phyloP scores from a whole-genome alignment of 1,284 basidiomycete species.

The Papiliotrema flavescens region DNA sequence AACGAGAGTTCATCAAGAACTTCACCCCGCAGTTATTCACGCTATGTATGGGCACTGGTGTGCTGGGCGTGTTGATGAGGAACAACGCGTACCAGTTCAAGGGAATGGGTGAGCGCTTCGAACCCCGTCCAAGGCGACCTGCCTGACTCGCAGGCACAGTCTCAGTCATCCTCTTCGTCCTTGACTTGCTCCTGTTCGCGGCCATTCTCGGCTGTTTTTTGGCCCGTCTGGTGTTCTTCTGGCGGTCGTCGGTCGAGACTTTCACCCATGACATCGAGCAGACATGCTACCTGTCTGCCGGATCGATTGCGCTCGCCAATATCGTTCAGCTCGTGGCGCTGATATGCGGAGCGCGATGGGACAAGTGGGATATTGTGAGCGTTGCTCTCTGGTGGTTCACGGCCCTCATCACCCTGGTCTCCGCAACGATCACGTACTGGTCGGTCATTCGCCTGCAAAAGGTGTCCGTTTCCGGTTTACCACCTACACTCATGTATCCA shows the following conservation, averaged over 20 bases:
- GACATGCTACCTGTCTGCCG: slow-evolving; percentile 16
- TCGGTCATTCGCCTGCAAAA: slow-evolving; percentile 17
- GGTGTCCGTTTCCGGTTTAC: slow-evolving; percentile 12
- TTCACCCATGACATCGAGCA: slow-evolving; percentile 20
- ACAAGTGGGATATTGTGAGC: slow-evolving; percentile 15
- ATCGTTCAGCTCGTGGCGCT: slow-evolving; percentile 15
- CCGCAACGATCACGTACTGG: slow-evolving; percentile 14
- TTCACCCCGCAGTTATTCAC: slow-evolving; percentile 20
- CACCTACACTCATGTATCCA: slow-evolving; percentile 16
- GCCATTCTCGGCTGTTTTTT: slow-evolving; percentile 11
- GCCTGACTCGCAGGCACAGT: slow-evolving; percentile 9
- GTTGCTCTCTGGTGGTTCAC: slow-evolving; percentile 19
- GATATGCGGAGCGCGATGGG: slow-evolving; percentile 13
- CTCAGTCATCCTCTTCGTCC: slow-evolving; percentile 12
- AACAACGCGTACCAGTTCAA: slow-evolving; percentile 19
- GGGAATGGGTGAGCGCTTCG: slow-evolving; percentile 10
- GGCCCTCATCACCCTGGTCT: slow-evolving; percentile 9
- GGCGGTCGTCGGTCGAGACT: slow-evolving; percentile 8
- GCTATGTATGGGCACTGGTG: slow-evolving; percentile 23
- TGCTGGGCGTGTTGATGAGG: slow-evolving; percentile 13
- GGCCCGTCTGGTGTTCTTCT: slow-evolving; percentile 13
- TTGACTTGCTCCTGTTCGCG: slow-evolving; percentile 15
- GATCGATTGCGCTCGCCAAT: slow-evolving; percentile 11
- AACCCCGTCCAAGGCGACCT: background rate
- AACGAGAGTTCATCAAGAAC: slow-evolving; percentile 4